phyloP scores from a whole-genome alignment of 768 basidiomycete species.

The Fistulinella prunicolor region DNA sequence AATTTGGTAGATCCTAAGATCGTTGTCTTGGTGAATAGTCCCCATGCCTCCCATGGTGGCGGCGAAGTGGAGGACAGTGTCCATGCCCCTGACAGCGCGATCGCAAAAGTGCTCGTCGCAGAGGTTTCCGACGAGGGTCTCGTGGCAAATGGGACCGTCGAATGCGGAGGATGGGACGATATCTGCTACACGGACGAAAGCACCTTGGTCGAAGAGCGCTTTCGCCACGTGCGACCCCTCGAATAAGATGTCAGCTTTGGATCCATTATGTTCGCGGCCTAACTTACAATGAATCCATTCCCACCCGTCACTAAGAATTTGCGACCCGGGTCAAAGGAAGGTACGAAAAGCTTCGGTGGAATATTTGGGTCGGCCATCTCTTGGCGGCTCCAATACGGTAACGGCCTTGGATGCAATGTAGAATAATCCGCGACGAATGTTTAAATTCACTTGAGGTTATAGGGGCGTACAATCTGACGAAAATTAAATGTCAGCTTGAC shows the following conservation, averaged over 20 bases:
- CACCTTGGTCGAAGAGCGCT: slow-evolving; percentile 32
- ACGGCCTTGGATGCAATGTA: no score
- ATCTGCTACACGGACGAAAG: slow-evolving; percentile 45
- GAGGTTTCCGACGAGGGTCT: slow-evolving; percentile 44
- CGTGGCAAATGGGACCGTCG: slow-evolving; percentile 26
- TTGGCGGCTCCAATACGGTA: no score
- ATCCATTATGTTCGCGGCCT: not conserved
- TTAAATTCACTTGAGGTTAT: not conserved
- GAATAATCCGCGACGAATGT: no score
- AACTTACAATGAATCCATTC: slow-evolving; percentile 51
- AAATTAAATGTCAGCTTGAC: not conserved
- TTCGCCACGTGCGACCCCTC: slow-evolving; percentile 54
- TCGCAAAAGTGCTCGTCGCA: slow-evolving; percentile 41
- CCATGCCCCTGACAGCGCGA: slow-evolving; percentile 37
- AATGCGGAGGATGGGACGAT: slow-evolving; percentile 26
- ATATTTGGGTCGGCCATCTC: no score
- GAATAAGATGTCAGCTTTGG: not conserved
- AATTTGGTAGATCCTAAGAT: slow-evolving; percentile 44
- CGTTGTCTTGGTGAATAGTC: slow-evolving; percentile 50
- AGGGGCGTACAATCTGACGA: not conserved
- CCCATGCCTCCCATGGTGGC: slow-evolving; percentile 69
- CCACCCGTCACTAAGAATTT: slow-evolving; percentile 47
- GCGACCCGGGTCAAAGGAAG: not conserved
- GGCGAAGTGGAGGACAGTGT: slow-evolving; percentile 53
- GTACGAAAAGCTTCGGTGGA: not conserved